Conservation (phyloP, 164 flowering plant genomes). For the Tinospora cordifolia region DNA sequence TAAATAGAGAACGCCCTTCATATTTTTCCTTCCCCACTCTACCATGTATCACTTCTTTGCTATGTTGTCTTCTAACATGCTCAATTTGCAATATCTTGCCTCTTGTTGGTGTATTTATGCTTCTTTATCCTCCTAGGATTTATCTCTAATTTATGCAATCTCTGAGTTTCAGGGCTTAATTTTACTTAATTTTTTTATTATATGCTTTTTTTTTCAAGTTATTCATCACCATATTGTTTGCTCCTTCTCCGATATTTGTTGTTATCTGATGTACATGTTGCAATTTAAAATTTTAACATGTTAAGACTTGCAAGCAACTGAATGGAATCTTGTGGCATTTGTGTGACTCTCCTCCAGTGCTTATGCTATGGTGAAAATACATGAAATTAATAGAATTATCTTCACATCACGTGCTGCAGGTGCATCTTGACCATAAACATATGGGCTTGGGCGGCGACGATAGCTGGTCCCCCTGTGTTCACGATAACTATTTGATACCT, state of each 20-base stretch:
- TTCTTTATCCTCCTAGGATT: neutral
- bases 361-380: neutral
- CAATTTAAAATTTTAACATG: neutral
- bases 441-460: slow-evolving; percentile 99
- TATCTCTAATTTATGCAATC: neutral
- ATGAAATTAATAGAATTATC: neutral
- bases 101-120: neutral
- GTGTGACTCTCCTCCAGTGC: neutral
- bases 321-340: neutral
- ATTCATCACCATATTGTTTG: neutral
- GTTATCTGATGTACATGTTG: neutral
- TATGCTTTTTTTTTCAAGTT: neutral
- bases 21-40: neutral
- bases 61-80: neutral
- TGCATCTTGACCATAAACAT: slow-evolving; percentile 96
- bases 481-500: slow-evolving; percentile 65
- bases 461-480: slow-evolving; percentile 95
- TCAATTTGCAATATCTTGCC: neutral
- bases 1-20: neutral
- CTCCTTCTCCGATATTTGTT: too few species aligned
- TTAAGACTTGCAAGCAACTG: neutral
- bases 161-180: neutral
- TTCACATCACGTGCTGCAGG: slow-evolving; percentile 36
- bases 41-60: neutral
- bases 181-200: neutral